These are phyloP conservation scores for Phyllosticta paracitricarpa DNA, from an alignment of 2,329 filamentous ascomycete species.

Conservation along the genomic window DNA sequence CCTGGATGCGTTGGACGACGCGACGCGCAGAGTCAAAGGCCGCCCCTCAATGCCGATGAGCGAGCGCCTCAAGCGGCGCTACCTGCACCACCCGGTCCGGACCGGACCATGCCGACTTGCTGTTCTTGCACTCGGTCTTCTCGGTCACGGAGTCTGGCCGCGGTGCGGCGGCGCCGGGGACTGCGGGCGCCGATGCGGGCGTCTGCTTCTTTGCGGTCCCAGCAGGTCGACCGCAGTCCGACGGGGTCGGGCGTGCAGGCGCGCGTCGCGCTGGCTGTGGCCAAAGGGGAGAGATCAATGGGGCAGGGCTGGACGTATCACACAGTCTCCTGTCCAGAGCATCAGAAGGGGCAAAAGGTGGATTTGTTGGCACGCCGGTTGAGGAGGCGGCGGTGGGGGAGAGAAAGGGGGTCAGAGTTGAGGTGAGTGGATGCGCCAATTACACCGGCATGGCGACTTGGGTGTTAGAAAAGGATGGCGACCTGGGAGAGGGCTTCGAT, in stretches of 20 bases:
- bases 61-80: constrained; percentile 12
- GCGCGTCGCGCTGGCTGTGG: constrained; percentile 18
- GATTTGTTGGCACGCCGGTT: constrained; percentile 12
- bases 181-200: constrained; percentile 29
- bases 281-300: constrained; percentile 11
- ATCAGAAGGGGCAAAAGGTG: constrained; percentile 10
- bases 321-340: constrained; percentile 16
- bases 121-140: constrained; percentile 34
- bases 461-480: constrained; percentile 13
- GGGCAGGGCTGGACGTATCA: constrained; percentile 17
- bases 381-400: constrained; percentile 11
- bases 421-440: constrained; percentile 14
- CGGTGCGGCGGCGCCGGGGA: constrained; percentile 11
- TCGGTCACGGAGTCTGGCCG: constrained; percentile 24
- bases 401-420: constrained; percentile 10
- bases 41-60: constrained; percentile 15
- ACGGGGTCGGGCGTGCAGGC: constrained; percentile 25
- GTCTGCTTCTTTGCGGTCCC: constrained; percentile 36
- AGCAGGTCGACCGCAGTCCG: constrained; percentile 37
- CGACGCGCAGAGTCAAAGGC: constrained; percentile 28
- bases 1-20: constrained; percentile 17
- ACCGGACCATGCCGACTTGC: constrained; percentile 22
- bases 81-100: constrained; percentile 25
- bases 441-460: constrained; percentile 14
- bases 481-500: constrained; percentile 12